Base-by-base conservation (phyloP, 2,329 filamentous ascomycete genomes). In the Verticillium zaregamsianum region DNA sequence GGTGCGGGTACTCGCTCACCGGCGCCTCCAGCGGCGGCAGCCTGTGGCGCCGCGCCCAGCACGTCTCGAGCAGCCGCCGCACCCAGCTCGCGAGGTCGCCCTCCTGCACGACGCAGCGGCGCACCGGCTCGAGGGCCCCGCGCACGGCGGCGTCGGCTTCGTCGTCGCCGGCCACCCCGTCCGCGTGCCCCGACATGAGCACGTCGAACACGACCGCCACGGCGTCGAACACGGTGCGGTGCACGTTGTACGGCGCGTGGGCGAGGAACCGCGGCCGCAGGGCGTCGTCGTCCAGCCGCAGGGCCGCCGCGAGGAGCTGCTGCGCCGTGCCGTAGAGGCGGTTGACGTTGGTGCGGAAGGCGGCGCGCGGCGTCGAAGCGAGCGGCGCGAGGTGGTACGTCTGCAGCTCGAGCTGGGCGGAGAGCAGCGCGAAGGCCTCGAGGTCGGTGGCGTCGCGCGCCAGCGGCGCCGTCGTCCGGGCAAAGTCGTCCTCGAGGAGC, bases 351-450 rank as follows among this genome's bases (percentile, higher is more conserved):
- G 79, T 73, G 62, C 76, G 77, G 61, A 82, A 74, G 14, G 71
- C 49, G 75, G 76, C 2, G 70, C 69, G 64, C 28, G 69, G 74
- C 63, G 72, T 73, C 20, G 73, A 74, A 2, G 77, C 74, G 0
- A 76, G 73, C 3, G 79, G 79, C 64, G 79, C 74, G 66, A 85
- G 80, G 72, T 84, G 84, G 70, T 80, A 84, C 1, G 74, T 71
- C 64, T 86, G 82, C 9, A 85, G 76, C 61, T 86, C 82, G n/a
- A 84, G 75, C 25, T 80, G 76, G 1, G 81, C 78, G 0, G 81
- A 74, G 3, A 84, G 69, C 9, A 82, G 71, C 57, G 80, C 79
- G 66, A 84, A 82, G 17, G 77, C 74, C 59, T 81, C 79, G 25
- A 81, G 69, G 45, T 83, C 81, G 82, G 65, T 66, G 3, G 17